Percentiles rank a stretch among this genome's conserved stretches.
Evolutionary conservation across 257 asterid genomes (phyloP).

Genomic region (Primulina huaijiensis): DNA sequence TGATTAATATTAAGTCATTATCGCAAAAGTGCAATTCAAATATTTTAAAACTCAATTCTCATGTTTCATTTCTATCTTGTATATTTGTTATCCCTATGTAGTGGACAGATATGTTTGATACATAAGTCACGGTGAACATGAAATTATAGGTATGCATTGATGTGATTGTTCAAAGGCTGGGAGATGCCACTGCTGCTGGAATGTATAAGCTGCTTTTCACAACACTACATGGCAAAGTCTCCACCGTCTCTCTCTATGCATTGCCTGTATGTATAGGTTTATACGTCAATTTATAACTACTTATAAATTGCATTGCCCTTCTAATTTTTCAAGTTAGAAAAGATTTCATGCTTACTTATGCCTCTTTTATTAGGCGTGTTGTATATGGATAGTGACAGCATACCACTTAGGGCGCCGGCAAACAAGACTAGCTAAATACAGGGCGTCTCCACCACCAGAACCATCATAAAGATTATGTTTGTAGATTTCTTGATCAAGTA

Average conservation of each 20-base stretch:
- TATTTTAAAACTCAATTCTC: too few species aligned
- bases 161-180: constrained; percentile 93
- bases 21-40: too few species aligned
- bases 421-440: constrained; percentile 54
- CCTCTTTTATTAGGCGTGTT: constrained; percentile 52
- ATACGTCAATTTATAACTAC: neutral
- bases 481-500: constrained; percentile 18
- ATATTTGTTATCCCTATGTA: neutral
- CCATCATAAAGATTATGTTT: constrained; percentile 28
- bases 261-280: constrained; percentile 60
- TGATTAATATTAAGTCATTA: too few species aligned
- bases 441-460: constrained; percentile 36
- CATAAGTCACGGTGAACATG: constrained; percentile 9
- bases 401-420: constrained; percentile 68
- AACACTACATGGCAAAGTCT: constrained; percentile 55
- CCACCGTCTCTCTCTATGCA: constrained; percentile 65
- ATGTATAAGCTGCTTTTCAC: constrained; percentile 74
- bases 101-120: neutral
- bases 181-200: constrained; percentile 97
- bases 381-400: constrained; percentile 65
- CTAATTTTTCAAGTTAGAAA: neutral
- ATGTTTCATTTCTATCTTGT: too few species aligned
- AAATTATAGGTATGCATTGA: constrained; percentile 88
- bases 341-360: neutral
- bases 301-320: neutral